Evolutionary conservation across 495 filamentous ascomycete genomes (phyloP), one percentile per base, ranked within the genome.

Genomic region (Filosporella fistucella): DNA sequence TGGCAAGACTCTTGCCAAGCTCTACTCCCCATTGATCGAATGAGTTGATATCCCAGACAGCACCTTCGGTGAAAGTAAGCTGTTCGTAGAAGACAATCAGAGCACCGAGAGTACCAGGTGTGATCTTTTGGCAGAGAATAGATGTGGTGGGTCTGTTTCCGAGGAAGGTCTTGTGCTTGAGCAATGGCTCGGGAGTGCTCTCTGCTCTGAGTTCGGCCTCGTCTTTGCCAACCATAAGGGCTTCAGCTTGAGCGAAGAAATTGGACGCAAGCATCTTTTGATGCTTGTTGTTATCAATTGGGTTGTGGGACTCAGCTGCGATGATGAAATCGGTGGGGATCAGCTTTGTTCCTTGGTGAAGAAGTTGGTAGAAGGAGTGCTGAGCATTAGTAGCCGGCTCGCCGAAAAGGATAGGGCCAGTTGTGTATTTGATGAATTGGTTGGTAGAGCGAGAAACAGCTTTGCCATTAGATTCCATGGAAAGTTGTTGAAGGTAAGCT

Each of bases 11-110:
- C 81, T 98, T 98, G 71, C 93, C 93, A 37, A 98, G 70, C 75
- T 98, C 93, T 34, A 98, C 93, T 69, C 93, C 93, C 93, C 93
- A 97, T 70, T 98, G 93, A 73, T 98, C 93, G 64, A 97, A 98
- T 57, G 81, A 86, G 80, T 98, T 98, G 76, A 98, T 96, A 70
- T 97, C 94, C 93, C 93, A 98, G 56, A 97, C 68, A 24, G 89
- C 94, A 57, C 93, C 93, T 69, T 98, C 93, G 29, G 89, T 95
- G 73, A 98, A 97, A 49, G 93, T 97, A 37, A 96, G 63, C 69
- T 98, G 93, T 75, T 98, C 93, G 68, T 98, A 98, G 80, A 96
- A 98, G 41, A 87, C 89, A 65, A 98, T 98, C 52, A 98, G 71
- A 21, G 93, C 93, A 58, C 93, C 93, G 46, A 98, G 79, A 49